A percentile compares a stretch with the other conserved stretches of the same genome.
These are phyloP conservation scores for Hibiscus syriacus DNA, from an alignment of 345 rosid species.

Conservation along the genomic window DNA sequence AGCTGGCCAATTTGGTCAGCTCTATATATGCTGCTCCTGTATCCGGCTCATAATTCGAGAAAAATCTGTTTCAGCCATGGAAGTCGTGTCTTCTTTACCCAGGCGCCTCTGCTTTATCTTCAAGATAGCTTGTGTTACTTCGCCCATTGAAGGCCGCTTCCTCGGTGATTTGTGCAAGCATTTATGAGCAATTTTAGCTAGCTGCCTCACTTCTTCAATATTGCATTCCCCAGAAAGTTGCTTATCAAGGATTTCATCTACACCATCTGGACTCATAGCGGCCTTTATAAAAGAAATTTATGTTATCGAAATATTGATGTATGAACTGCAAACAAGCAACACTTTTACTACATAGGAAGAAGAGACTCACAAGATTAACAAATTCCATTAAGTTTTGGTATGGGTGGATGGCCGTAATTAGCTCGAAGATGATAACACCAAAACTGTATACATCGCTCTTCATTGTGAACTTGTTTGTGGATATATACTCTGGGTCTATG, in stretches of 20 bases:
- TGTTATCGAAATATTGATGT: not conserved
- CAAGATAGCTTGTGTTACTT: conserved; percentile 68
- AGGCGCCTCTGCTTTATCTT: conserved; percentile 56
- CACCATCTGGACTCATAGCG: conserved; percentile 74
- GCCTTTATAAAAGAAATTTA: conserved; percentile 38
- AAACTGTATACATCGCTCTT: conserved; percentile 91
- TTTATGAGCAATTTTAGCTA: conserved; percentile 60
- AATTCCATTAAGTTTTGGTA: conserved; percentile 92
- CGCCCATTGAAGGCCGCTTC: conserved; percentile 73
- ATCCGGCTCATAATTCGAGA: conserved; percentile 64
- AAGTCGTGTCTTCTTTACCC: conserved; percentile 27
- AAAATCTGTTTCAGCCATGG: conserved; percentile 33
- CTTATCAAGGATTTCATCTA: conserved; percentile 76
- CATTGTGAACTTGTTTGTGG: conserved; percentile 72
- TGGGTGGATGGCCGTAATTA: conserved; percentile 89
- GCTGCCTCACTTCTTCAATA: conserved; percentile 57
- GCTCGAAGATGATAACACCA: conserved; percentile 89
- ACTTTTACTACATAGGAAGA: not conserved
- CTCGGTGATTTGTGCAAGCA: conserved; percentile 70
- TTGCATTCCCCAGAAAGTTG: conserved; percentile 51
- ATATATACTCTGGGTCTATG: conserved; percentile 76
- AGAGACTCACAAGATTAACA: conserved; percentile 60
- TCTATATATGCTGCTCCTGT: conserved; percentile 64
- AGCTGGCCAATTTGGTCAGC: conserved; percentile 44
- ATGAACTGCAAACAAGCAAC: not conserved